Conservation (phyloP, 495 filamentous ascomycete genomes). For the Hypoxylon fuscum region DNA sequence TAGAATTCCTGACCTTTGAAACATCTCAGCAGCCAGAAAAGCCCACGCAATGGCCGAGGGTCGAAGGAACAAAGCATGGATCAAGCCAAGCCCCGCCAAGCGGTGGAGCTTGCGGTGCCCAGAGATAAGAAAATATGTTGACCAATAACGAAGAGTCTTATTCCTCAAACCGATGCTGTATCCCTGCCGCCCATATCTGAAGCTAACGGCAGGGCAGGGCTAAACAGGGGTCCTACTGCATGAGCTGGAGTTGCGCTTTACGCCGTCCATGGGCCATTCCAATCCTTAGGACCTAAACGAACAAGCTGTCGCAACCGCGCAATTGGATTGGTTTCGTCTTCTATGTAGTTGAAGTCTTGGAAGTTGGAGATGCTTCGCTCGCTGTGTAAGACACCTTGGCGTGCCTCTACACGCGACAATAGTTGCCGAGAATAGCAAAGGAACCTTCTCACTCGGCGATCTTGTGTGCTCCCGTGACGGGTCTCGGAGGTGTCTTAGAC, state of each 20-base stretch:
- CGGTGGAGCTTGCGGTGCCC: slow-evolving; percentile 24
- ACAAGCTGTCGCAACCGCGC: not conserved
- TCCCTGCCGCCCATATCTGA: slow-evolving; percentile 29
- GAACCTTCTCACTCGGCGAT: not conserved
- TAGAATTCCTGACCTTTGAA: not conserved
- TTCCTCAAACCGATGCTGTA: slow-evolving; percentile 22
- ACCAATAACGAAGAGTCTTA: slow-evolving; percentile 18
- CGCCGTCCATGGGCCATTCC: not conserved
- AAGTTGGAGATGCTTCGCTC: not conserved
- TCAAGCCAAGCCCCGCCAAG: slow-evolving; percentile 36
- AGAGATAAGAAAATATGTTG: slow-evolving; percentile 34
- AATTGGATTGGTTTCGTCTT: no score
- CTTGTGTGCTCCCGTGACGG: slow-evolving; percentile 1
- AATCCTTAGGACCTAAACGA: not conserved
- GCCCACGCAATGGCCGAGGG: slow-evolving; percentile 2
- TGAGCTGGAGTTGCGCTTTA: slow-evolving; percentile 12
- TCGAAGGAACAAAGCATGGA: slow-evolving; percentile 24
- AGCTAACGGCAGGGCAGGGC: slow-evolving; percentile 30
- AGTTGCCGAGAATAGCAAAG: slow-evolving; percentile 17
- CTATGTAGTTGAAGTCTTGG: no score
- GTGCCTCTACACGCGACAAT: not conserved
- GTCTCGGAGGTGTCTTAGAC: slow-evolving; percentile 29
- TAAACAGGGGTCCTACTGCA: slow-evolving; percentile 27
- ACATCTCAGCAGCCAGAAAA: slow-evolving; percentile 1
- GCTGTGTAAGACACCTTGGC: slow-evolving; percentile 5